Evolutionary conservation across 345 rosid genomes (phyloP).

Genomic region (Streptanthus diversifolius): DNA sequence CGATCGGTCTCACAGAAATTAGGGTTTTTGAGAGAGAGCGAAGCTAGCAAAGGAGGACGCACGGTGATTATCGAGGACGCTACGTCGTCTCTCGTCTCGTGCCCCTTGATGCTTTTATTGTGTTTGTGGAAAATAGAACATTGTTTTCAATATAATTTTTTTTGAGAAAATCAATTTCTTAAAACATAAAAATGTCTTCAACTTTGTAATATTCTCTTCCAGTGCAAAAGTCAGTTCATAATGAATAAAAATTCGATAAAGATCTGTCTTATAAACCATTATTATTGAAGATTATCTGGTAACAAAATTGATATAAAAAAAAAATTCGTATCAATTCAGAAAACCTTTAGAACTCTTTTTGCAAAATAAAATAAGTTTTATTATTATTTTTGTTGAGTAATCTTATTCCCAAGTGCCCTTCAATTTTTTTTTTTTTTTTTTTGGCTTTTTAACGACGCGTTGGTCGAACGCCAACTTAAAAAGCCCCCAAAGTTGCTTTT

Average conservation of each 20-base stretch:
- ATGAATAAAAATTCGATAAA: too few relatives aligned
- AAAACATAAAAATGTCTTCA: not conserved
- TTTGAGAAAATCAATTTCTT: not conserved
- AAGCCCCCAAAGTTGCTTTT: too few relatives aligned
- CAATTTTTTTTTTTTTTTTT: not conserved
- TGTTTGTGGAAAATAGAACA: not conserved
- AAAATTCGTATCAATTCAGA: not conserved
- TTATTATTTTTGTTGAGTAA: not conserved
- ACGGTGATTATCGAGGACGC: slow-evolving; percentile 17
- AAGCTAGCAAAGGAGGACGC: not conserved
- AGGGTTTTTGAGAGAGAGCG: slow-evolving; percentile 27
- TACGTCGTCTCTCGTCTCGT: slow-evolving; percentile 26
- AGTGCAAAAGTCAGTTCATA: too few relatives aligned
- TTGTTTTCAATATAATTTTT: not conserved
- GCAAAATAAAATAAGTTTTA: not conserved
- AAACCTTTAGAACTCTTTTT: not conserved
- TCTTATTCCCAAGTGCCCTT: not conserved
- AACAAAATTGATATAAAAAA: not conserved
- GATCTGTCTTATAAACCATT: too few relatives aligned
- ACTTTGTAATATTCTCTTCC: not conserved
- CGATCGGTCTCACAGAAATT: slow-evolving; percentile 14
- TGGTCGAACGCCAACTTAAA: slow-evolving; percentile 27
- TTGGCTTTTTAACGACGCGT: slow-evolving; percentile 18
- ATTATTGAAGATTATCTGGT: not conserved
- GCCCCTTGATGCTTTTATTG: slow-evolving; percentile 4